Conservation (phyloP, 306 rosid genomes). For the Rosa chinensis region DNA sequence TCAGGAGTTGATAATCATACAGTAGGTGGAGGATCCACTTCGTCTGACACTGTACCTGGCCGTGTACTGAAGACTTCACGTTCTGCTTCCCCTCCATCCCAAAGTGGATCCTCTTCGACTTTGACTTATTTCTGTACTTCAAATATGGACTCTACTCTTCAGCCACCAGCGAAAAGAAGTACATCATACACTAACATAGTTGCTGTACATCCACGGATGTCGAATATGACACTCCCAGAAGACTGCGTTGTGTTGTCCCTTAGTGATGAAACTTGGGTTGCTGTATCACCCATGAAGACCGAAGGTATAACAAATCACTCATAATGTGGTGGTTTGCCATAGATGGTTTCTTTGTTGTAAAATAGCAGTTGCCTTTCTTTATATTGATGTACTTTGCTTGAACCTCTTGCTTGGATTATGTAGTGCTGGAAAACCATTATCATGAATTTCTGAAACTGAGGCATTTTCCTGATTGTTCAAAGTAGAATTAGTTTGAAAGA, state of each 20-base stretch:
- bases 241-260: slow-evolving; percentile 36
- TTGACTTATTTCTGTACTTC: slow-evolving; percentile 18
- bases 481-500: background rate
- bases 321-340: background rate
- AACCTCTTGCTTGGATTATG: background rate
- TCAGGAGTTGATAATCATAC: slow-evolving; percentile 21
- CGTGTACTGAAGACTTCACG: background rate
- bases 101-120: slow-evolving; percentile 20
- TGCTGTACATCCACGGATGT: slow-evolving; percentile 34
- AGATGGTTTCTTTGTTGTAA: background rate
- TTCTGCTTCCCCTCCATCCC: background rate
- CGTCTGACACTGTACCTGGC: slow-evolving; percentile 24
- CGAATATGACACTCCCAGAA: slow-evolving; percentile 27
- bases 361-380: background rate
- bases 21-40: slow-evolving; percentile 21
- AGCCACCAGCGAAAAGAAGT: slow-evolving; percentile 23
- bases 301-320: background rate
- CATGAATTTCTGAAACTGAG: background rate
- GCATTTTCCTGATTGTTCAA: background rate
- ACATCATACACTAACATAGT: slow-evolving; percentile 19
- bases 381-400: background rate
- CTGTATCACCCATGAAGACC: slow-evolving; percentile 20
- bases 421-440: background rate
- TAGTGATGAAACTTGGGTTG: slow-evolving; percentile 60
- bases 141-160: slow-evolving; percentile 13